Evolutionary conservation across 179 eudicot species (phyloP).

Genomic region (Silene coronaria): DNA sequence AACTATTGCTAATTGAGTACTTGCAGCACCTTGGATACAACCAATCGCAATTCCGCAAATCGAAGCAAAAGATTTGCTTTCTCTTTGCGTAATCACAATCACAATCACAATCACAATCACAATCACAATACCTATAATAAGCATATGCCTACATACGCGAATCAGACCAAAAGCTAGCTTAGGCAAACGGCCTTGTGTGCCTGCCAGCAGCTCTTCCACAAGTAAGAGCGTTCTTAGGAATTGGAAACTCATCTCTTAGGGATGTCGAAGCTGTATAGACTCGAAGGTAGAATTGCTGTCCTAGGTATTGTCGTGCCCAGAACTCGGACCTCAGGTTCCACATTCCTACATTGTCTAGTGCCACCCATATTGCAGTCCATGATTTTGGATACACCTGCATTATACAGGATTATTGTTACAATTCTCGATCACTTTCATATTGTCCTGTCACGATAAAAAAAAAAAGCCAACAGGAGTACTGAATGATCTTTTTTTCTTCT

Average conservation of each 20-base stretch:
- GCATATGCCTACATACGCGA: no score
- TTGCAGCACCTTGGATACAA: conserved; percentile 21
- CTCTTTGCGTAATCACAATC: conserved; percentile 14
- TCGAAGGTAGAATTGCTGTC: conserved; percentile 73
- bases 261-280: conserved; percentile 72
- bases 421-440: neutral
- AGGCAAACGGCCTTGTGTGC: conserved; percentile 55
- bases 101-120: conserved; percentile 1
- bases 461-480: no score
- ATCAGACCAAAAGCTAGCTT: conserved; percentile 15
- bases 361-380: conserved; percentile 74
- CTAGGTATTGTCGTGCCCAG: conserved; percentile 90
- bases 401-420: neutral
- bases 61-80: conserved; percentile 27
- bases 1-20: conserved; percentile 23
- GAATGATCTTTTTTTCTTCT: neutral
- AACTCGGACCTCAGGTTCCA: conserved; percentile 86
- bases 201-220: conserved; percentile 82
- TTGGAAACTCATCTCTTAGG: conserved; percentile 75
- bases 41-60: conserved; percentile 12
- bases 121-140: neutral
- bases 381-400: conserved; percentile 82
- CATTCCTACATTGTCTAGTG: conserved; percentile 92
- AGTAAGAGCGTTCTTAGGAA: conserved; percentile 77
- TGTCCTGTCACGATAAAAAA: neutral